Percentiles rank a stretch among this genome's conserved stretches.
Evolutionary conservation across 768 basidiomycete genomes (phyloP).

Genomic region (Crucibulum laeve): DNA sequence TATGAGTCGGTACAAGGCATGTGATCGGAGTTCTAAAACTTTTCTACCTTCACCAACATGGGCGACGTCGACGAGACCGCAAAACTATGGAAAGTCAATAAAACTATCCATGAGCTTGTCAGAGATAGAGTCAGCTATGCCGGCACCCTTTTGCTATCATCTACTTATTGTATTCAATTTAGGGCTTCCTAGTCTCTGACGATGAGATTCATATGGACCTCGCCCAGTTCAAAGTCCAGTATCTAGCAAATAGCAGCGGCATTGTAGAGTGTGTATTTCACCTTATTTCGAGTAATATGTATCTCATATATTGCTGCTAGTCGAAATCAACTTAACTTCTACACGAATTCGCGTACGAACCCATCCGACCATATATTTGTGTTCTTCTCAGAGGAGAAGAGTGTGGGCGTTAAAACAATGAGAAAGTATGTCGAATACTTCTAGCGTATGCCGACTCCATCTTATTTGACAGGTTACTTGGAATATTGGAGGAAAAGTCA

Average conservation of each 20-base stretch:
- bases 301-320: conserved; percentile 35
- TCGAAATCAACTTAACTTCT: conserved; percentile 87
- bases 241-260: conserved; percentile 70
- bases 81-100: conserved; percentile 91
- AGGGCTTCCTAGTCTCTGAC: conserved; percentile 94
- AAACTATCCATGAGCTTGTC: conserved; percentile 95
- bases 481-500: conserved; percentile 86
- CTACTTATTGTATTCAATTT: conserved; percentile 20
- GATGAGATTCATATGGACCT: conserved; percentile 93
- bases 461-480: conserved; percentile 58
- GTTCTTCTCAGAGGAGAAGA: conserved; percentile 93
- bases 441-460: neutral
- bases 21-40: conserved; percentile 56
- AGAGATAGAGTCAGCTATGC: conserved; percentile 75
- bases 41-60: conserved; percentile 39
- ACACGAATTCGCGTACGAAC: conserved; percentile 67
- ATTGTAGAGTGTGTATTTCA: conserved; percentile 75
- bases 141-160: conserved; percentile 7
- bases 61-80: conserved; percentile 76
- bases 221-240: conserved; percentile 65
- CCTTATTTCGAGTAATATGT: conserved; percentile 2
- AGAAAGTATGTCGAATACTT: conserved; percentile 64
- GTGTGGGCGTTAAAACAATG: conserved; percentile 97
- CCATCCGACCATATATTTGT: conserved; percentile 82
- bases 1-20: conserved; percentile 7